Evolutionary conservation across 2,329 filamentous ascomycete genomes (phyloP).

Genomic region (Coniochaeta sp.): DNA sequence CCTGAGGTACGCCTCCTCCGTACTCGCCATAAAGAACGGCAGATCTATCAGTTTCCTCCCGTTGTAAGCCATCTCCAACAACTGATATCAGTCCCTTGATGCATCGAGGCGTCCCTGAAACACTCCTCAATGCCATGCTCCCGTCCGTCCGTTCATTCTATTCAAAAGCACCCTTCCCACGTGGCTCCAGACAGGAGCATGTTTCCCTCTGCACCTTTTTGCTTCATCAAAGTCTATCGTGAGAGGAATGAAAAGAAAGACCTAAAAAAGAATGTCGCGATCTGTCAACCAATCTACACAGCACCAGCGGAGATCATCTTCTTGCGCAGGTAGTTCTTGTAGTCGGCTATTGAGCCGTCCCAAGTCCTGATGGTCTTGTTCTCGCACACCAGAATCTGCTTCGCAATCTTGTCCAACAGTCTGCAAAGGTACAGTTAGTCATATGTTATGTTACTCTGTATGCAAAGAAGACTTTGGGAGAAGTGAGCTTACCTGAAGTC

Average conservation of each 20-base stretch:
- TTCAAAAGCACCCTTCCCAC: background rate
- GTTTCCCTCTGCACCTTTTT: background rate
- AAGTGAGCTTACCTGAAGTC: conserved; percentile 76
- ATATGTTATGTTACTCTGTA: background rate
- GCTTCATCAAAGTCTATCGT: background rate
- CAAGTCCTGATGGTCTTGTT: conserved; percentile 89
- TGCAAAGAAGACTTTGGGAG: background rate
- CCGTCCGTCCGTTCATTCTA: background rate
- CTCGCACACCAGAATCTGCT: conserved; percentile 99
- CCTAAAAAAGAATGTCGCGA: background rate
- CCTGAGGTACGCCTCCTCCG: too few species aligned
- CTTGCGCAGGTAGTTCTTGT: conserved; percentile 98
- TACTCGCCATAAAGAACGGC: background rate
- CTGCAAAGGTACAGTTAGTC: conserved; percentile 37
- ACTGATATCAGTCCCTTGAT: conserved; percentile 3
- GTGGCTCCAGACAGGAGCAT: background rate
- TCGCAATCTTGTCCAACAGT: conserved; percentile 97
- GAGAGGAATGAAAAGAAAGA: conserved; percentile 4
- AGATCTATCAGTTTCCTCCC: background rate
- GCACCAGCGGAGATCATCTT: conserved; percentile 92
- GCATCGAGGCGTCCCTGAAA: background rate
- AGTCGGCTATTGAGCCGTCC: conserved; percentile 83
- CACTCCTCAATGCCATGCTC: background rate
- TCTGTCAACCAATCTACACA: too few species aligned
- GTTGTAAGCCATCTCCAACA: conserved; percentile 1